These are phyloP conservation scores for Hymenoscyphus repandus DNA, from an alignment of 2,329 filamentous ascomycete species.

Conservation along the genomic window DNA sequence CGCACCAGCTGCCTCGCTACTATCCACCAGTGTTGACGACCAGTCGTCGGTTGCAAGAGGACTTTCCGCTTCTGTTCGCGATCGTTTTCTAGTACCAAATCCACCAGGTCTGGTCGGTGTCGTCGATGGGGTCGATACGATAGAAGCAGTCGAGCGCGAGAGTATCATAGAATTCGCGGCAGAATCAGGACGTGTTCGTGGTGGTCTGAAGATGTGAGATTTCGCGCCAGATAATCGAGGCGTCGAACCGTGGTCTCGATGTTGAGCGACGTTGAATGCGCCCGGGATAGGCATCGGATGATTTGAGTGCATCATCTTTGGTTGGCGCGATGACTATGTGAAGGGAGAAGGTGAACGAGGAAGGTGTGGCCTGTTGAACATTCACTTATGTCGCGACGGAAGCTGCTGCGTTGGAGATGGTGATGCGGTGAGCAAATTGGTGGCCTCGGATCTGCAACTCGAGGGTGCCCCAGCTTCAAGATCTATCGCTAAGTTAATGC, in stretches of 20 bases:
- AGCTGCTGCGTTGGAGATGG: no score
- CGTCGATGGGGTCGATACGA: not conserved
- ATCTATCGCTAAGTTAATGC: no score
- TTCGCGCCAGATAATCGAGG: constrained; percentile 28
- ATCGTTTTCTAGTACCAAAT: constrained; percentile 14
- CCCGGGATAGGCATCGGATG: constrained; percentile 19
- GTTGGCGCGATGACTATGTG: not conserved
- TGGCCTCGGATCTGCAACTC: no score
- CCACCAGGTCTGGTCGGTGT: not conserved
- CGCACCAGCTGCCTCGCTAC: constrained; percentile 4
- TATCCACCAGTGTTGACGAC: constrained; percentile 13
- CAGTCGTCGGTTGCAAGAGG: constrained; percentile 12
- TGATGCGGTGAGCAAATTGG: no score
- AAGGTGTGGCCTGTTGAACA: no score
- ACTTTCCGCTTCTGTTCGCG: constrained; percentile 13
- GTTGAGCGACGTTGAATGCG: constrained; percentile 20
- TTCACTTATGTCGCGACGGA: no score
- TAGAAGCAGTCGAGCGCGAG: constrained; percentile 19
- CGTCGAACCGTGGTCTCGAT: constrained; percentile 13
- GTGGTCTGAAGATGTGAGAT: constrained; percentile 39
- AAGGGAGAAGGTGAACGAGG: no score
- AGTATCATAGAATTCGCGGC: constrained; percentile 31
- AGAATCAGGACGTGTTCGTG: constrained; percentile 35
- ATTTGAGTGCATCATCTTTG: constrained; percentile 21
- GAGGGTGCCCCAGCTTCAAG: no score